Evolutionary conservation across 2,329 filamentous ascomycete genomes (phyloP).

Genomic region (Diaporthe helianthi): DNA sequence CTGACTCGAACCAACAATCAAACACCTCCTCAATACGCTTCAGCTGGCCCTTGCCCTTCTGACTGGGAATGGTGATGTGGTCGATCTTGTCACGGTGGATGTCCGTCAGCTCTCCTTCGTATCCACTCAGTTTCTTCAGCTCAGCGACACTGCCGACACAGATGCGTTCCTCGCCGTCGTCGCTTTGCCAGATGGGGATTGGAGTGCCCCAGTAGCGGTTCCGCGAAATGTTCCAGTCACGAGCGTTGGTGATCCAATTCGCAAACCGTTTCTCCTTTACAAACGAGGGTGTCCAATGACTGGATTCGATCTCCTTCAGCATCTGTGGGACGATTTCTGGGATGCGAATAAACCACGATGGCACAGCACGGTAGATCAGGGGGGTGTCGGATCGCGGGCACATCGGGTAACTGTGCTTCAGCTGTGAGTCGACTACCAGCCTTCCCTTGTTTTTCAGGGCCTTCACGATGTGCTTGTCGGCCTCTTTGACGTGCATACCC

Average conservation of each 20-base stretch:
- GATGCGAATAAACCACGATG: constrained; percentile 94
- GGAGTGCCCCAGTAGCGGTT: constrained; percentile 97
- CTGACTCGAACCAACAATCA: constrained; percentile 97
- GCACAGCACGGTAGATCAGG: constrained; percentile 89
- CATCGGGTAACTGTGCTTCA: constrained; percentile 92
- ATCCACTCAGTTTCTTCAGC: constrained; percentile 86
- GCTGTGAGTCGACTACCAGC: constrained; percentile 82
- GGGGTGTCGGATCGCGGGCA: constrained; percentile 96
- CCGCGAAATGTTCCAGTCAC: constrained; percentile 94
- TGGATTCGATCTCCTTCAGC: constrained; percentile 87
- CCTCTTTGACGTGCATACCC: constrained; percentile 88
- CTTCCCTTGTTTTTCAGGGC: constrained; percentile 79
- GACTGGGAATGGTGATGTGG: constrained; percentile 90
- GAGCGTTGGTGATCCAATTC: constrained; percentile 89
- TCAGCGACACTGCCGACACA: constrained; percentile 87
- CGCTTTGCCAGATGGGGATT: constrained; percentile 89
- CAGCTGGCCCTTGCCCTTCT: constrained; percentile 83
- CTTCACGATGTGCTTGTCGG: constrained; percentile 93
- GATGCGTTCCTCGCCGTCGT: constrained; percentile 85
- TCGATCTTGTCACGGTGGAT: constrained; percentile 94
- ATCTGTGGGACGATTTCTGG: constrained; percentile 83
- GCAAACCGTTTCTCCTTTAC: constrained; percentile 92
- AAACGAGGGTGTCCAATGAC: constrained; percentile 89
- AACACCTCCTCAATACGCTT: constrained; percentile 87
- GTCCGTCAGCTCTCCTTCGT: constrained; percentile 80